These are phyloP conservation scores for Aspergillus sp. DNA, from an alignment of 2,329 filamentous ascomycete species.

Conservation along the genomic window DNA sequence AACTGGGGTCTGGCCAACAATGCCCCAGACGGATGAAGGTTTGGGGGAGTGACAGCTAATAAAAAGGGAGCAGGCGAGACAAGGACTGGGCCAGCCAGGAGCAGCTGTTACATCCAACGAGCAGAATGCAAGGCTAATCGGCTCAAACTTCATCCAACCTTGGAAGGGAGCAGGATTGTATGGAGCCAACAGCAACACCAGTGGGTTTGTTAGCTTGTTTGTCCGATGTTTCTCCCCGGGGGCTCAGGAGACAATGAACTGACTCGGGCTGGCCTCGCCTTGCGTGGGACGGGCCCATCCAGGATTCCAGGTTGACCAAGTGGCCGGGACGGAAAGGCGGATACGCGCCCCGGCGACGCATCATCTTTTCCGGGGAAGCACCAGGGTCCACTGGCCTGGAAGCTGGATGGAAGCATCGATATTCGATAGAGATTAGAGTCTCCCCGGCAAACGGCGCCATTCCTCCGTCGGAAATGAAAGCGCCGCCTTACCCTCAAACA, in stretches of 20 bases:
- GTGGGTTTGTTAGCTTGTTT: conserved; percentile 6
- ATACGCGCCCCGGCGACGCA: conserved; percentile 8
- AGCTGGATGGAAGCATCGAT: too few relatives aligned
- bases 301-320: conserved; percentile 5
- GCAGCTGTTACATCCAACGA: neutral
- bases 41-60: conserved; percentile 6
- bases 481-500: too few relatives aligned
- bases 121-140: neutral
- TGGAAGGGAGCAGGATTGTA: neutral
- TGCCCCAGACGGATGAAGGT: neutral
- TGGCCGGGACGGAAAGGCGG: conserved; percentile 18
- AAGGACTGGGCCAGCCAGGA: neutral
- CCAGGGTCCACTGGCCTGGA: neutral
- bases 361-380: conserved; percentile 5
- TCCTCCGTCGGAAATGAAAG: too few relatives aligned
- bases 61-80: neutral
- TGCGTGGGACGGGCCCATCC: neutral
- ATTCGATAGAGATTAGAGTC: too few relatives aligned
- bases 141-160: neutral
- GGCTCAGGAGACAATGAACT: neutral
- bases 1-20: neutral
- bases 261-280: too few relatives aligned
- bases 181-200: conserved; percentile 2
- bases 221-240: neutral
- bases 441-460: too few relatives aligned